Base-by-base conservation (phyloP, 2,329 filamentous ascomycete species). In the Mollisia scopiformis region DNA sequence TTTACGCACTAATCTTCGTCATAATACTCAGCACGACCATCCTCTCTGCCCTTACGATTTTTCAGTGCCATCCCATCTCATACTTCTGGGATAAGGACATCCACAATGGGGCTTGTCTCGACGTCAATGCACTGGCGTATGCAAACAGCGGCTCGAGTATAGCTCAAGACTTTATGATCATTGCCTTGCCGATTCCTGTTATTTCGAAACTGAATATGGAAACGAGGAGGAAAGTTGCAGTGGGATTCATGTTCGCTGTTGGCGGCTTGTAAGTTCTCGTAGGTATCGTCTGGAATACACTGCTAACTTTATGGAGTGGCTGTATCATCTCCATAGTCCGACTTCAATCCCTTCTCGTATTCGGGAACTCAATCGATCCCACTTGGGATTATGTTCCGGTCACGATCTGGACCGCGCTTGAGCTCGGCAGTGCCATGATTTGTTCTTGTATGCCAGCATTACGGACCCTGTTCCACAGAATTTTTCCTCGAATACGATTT, bases 121-220 rank as follows among this genome's bases (percentile, higher is more conserved):
- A 88, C 69, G 84, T 88, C 43, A 79, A 88, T 59, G 87, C 84
- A 1, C 78, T 90, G 21, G 88, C 88, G 66, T 83, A 89, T 11
- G 86, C 85, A 6, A 89, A 86, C 2, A 85, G 86, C 1, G 87
- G 86, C 0, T 79, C 88, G 59, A 89, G 89, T 74, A 87, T 90
- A 65, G 83, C 87, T 55, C 88, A 87, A 23, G 88, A 90, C 63
- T 74, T 90, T 35, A 83, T 85, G 31, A 84, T 90, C 30, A 76
- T 90, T 13, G 82, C 88, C 50, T 76, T 89, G 8, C 87, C 87
- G 0, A 85, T 89, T 75, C 86, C 86, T 1, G 84, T 88, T 37
- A 73, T 90, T 56, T 84, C 84, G 2, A 79, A 80, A 47, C 84
- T 90, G 80, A 82, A 84, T 31, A 74, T 90, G 19, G 86, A 86